Evolutionary conservation across 2,329 filamentous ascomycete species (phyloP).

Genomic region (Hypoxylon sp.): DNA sequence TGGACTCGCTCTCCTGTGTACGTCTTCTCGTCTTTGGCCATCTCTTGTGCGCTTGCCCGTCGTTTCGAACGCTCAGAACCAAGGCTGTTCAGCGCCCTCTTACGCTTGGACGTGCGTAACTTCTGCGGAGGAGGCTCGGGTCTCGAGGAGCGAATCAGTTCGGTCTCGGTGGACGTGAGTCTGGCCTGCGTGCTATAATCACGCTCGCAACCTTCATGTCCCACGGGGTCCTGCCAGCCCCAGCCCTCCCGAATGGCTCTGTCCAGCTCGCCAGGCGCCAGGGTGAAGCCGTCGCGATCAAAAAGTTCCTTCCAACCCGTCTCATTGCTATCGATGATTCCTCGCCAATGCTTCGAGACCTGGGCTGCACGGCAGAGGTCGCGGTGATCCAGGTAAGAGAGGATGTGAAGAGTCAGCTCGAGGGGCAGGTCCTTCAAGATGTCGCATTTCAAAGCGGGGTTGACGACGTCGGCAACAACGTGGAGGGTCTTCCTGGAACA

Average conservation of each 20-base stretch:
- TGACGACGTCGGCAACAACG: slow-evolving; percentile 89
- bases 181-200: slow-evolving; percentile 76
- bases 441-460: slow-evolving; percentile 94
- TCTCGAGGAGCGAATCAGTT: slow-evolving; percentile 60
- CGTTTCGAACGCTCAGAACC: slow-evolving; percentile 66
- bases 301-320: slow-evolving; percentile 95
- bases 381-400: slow-evolving; percentile 85
- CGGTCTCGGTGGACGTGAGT: slow-evolving; percentile 66
- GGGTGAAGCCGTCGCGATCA: slow-evolving; percentile 82
- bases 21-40: slow-evolving; percentile 58
- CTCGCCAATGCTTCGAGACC: slow-evolving; percentile 94
- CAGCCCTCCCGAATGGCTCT: slow-evolving; percentile 91
- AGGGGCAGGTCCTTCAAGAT: slow-evolving; percentile 86
- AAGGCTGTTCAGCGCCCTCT: slow-evolving; percentile 63
- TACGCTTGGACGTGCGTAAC: slow-evolving; percentile 67
- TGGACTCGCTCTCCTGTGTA: slow-evolving; percentile 60
- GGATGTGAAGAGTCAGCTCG: slow-evolving; percentile 88
- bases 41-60: slow-evolving; percentile 63
- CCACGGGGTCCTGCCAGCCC: slow-evolving; percentile 94
- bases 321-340: slow-evolving; percentile 91
- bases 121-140: slow-evolving; percentile 58
- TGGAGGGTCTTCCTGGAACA: slow-evolving; percentile 90
- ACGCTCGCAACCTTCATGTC: slow-evolving; percentile 79
- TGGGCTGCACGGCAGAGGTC: slow-evolving; percentile 92
- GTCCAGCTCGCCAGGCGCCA: slow-evolving; percentile 85